Conservation (phyloP, 495 filamentous ascomycete genomes). For the Penicillium coffeae region DNA sequence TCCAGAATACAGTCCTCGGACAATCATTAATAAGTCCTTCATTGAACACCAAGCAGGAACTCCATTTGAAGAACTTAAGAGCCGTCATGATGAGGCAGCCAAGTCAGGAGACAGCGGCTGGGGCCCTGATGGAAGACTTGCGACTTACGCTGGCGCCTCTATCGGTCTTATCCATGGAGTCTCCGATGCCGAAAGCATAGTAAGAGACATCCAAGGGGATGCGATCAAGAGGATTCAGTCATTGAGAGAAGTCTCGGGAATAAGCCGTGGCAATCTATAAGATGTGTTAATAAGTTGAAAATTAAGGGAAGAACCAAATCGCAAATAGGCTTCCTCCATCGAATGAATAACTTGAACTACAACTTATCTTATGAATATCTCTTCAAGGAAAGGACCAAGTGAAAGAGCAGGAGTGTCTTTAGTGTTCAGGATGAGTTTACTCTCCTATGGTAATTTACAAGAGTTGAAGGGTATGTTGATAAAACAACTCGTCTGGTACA, state of each 20-base stretch:
- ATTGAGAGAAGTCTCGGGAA: neutral
- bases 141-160: constrained; percentile 64
- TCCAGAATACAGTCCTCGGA: constrained; percentile 55
- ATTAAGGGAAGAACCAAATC: no score
- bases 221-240: constrained; percentile 9
- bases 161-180: constrained; percentile 50
- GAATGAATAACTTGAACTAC: no score
- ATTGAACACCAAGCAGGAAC: constrained; percentile 54
- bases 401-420: no score
- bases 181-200: constrained; percentile 39
- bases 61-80: constrained; percentile 55
- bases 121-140: constrained; percentile 60
- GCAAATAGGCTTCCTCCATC: no score
- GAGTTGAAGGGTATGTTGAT: no score
- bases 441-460: no score
- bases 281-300: no score
- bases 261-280: no score
- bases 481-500: no score
- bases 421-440: no score
- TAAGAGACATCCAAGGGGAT: constrained; percentile 17
- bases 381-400: no score
- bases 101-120: constrained; percentile 56
- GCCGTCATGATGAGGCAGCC: constrained; percentile 52
- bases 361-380: no score
- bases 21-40: constrained; percentile 59